Percentiles rank a stretch among this genome's conserved stretches.
Evolutionary conservation across 306 rosid genomes (phyloP).

Genomic region (Vigna reflexopilosa): DNA sequence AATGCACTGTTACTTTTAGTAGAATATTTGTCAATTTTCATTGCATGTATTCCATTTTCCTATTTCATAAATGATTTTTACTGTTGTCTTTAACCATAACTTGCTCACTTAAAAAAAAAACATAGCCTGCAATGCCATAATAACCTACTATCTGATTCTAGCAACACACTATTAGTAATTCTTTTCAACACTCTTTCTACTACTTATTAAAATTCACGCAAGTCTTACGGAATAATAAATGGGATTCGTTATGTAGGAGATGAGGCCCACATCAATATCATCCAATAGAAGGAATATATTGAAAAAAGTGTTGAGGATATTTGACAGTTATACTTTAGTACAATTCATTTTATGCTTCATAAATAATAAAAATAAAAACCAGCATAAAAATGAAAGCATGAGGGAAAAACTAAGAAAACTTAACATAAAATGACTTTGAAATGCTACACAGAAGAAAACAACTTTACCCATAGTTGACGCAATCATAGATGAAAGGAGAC

Average conservation of each 20-base stretch:
- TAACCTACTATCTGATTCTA: neutral
- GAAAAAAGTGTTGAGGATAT: neutral
- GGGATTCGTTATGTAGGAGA: neutral
- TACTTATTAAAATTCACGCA: neutral
- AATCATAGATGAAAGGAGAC: slow-evolving; percentile 77
- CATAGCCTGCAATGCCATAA: slow-evolving; percentile 1
- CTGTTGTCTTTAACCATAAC: neutral
- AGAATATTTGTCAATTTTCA: slow-evolving; percentile 10
- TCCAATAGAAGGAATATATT: neutral
- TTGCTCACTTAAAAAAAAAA: too few relatives aligned
- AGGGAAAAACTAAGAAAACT: neutral
- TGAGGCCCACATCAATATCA: neutral
- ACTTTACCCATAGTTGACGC: slow-evolving; percentile 86
- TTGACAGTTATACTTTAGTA: neutral
- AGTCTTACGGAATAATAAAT: neutral
- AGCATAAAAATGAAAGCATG: neutral
- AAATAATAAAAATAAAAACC: slow-evolving; percentile 17
- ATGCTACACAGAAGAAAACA: slow-evolving; percentile 38
- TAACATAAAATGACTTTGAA: slow-evolving; percentile 1
- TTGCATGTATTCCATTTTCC: neutral
- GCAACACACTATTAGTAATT: too few relatives aligned
- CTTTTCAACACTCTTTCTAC: neutral
- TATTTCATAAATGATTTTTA: neutral
- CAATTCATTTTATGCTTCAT: neutral
- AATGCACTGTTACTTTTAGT: neutral